Base-by-base conservation (phyloP, 345 rosid genomes). In the Populus pruinosa region DNA sequence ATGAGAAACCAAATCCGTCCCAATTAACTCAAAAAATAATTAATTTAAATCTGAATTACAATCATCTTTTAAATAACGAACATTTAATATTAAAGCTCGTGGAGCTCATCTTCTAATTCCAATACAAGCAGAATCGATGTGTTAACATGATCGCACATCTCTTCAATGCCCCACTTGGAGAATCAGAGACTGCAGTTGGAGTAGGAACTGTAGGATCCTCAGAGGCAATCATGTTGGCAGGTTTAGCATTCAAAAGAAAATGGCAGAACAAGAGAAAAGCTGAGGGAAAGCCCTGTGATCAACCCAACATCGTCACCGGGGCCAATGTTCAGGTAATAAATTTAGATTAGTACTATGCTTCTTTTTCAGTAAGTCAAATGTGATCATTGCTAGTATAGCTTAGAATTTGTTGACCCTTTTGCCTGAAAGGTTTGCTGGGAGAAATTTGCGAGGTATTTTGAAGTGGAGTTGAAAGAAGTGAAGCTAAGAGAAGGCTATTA, bases 121-220 rank as follows among this genome's bases (percentile, higher is more conserved):
- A 20, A 1, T 53, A 18, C 59, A n/a, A 39, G 62, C 74, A 79
- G 76, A 80, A 80, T n/a, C 66, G 83, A 41, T 76, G 83, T 55
- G 83, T 80, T 3, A 80, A 80, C 72, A 80, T 80, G 83, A 80
- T 80, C 49, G 83, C 79, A 23, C 83, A 71, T 71, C 74, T 80
- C 2, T 71, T 80, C 2, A 76, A 76, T 16, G 79, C 83, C 11
- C 83, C 83, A 1, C 73, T 80, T 53, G 83, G 83, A 27, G 83
- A 80, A 0, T 50, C 73, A 8, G 83, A 80, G 56, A 35, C 83
- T 6, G 77, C 79, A 14, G 69, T 71, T 53, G 80, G 83, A 33
- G 79, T 13, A 21, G 33, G 33, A 17, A 76, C 59, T 8, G 36
- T 49, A 2, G 62, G 70, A 33, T 63, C 35, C 11, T 70, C 73